A percentile compares a stretch with the other conserved stretches of the same genome.
phyloP scores from a whole-genome alignment of 2,329 filamentous ascomycete species.

The Nemania sp. region DNA sequence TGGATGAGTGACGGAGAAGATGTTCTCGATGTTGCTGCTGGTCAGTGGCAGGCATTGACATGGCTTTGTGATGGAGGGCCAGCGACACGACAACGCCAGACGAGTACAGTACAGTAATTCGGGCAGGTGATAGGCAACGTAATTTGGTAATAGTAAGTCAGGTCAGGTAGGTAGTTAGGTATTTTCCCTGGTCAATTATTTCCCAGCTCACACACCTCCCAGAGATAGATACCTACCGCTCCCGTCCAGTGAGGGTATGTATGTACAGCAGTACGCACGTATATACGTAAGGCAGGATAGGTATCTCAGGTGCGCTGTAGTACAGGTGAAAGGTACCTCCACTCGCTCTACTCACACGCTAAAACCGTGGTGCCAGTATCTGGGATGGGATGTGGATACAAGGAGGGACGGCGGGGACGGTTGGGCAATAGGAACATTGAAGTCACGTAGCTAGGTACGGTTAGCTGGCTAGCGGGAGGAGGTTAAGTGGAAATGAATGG shows the following conservation, averaged over 20 bases:
- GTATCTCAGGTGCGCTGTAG: slow-evolving; percentile 1
- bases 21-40: slow-evolving; percentile 46
- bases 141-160: slow-evolving; percentile 27
- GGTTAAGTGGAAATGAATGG: slow-evolving; percentile 13
- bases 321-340: slow-evolving; percentile 9
- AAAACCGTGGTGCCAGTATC: slow-evolving; percentile 11
- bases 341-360: slow-evolving; percentile 2
- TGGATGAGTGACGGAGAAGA: slow-evolving; percentile 44
- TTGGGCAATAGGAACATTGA: slow-evolving; percentile 1
- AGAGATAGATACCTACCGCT: background rate
- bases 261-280: background rate
- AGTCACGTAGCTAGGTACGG: background rate
- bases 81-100: slow-evolving; percentile 35
- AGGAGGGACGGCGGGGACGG: slow-evolving; percentile 3
- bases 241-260: background rate
- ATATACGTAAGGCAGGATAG: background rate
- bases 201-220: slow-evolving; percentile 24
- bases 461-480: background rate
- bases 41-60: slow-evolving; percentile 49
- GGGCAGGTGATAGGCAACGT: slow-evolving; percentile 36
- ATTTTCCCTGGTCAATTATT: slow-evolving; percentile 33
- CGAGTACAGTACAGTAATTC: slow-evolving; percentile 31
- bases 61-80: slow-evolving; percentile 44
- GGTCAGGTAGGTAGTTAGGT: slow-evolving; percentile 18
- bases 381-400: background rate